Base-by-base conservation (phyloP, 192 early-diverging fungal species). In the Backusella luteola region DNA sequence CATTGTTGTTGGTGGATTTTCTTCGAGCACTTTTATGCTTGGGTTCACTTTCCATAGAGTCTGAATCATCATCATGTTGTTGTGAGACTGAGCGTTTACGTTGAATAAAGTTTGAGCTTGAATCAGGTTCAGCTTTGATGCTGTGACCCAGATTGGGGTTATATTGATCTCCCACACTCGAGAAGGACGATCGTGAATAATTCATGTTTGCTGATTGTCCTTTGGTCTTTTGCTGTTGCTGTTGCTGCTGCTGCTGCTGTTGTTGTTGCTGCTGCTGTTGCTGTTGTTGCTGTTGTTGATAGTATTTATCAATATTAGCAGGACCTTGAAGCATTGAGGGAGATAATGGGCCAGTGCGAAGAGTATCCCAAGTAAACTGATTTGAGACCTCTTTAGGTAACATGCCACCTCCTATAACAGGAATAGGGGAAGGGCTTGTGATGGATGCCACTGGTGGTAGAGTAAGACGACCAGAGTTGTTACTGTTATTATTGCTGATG, bases 401-500 rank as follows among this genome's bases (percentile, higher is more conserved):
- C 21, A 75, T 29, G 3, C 74, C 66, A 17, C 74, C 63, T 67
- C 74, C 66, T 67, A 74, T 73, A 21, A 74, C 44, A 72, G 76
- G 21, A 56, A 83, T 71, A 11, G 86, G 74, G 0, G 84, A 78
- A 72, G 89, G 89, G 38, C 86, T 88, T 11, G 82, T 84, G 46
- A 94, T 86, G 53, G 89, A 87, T 15, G 90, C 87, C 5, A 91
- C 87, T 17, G 94, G 91, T 38, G 94, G 94, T 78, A 96, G 79
- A 23, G 85, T 88, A n/a, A 92, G 26, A 29, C 23, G 29, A 19
- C 23, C 42, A 32, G 70, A 17, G 19, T 82, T 36, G 23, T 29
- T 63, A 4, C 11, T 63, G 56, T 63, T 63, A 29, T 6, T 49
- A 71, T 84, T 26, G 67, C 63, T n/a, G 23, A 0, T 4, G 29